phyloP scores from a whole-genome alignment of 805 yeast genomes.

The Wickerhamomyces chaumierensis region DNA sequence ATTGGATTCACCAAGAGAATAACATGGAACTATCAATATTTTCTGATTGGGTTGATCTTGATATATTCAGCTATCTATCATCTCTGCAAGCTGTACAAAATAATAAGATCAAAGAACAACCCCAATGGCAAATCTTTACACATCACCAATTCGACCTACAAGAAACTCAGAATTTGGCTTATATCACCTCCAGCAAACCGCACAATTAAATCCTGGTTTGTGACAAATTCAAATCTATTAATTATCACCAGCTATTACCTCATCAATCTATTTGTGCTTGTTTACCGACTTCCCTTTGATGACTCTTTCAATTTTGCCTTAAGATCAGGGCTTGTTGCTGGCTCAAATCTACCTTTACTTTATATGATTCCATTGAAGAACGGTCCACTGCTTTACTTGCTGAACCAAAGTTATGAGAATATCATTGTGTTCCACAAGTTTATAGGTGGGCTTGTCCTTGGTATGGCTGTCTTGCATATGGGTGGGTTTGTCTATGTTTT shows the following conservation, averaged over 20 bases:
- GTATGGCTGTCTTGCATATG: conserved; percentile 11
- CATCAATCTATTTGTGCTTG: conserved; percentile 7
- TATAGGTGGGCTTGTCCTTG: conserved; percentile 12
- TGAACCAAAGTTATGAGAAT: conserved; percentile 14
- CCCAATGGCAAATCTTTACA: neutral
- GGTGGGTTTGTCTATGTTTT: conserved; percentile 10
- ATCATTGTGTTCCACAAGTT: conserved; percentile 16
- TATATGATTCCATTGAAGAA: conserved; percentile 17
- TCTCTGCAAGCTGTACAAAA: neutral
- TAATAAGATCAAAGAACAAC: neutral
- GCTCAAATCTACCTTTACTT: conserved; percentile 17
- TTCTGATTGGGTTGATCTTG: conserved; percentile 4
- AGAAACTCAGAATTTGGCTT: neutral
- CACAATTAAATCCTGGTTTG: conserved; percentile 7
- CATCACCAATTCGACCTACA: neutral
- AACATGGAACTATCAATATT: conserved; percentile 13
- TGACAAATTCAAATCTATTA: conserved; percentile 7
- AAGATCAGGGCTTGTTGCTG: conserved; percentile 16
- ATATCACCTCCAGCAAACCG: conserved; percentile 4
- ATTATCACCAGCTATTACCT: conserved; percentile 6
- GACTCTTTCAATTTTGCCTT: conserved; percentile 16
- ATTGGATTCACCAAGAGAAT: conserved; percentile 13
- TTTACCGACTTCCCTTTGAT: conserved; percentile 12
- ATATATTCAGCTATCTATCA: neutral
- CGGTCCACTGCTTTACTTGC: conserved; percentile 13